phyloP scores from a whole-genome alignment of 2,329 filamentous ascomycete species.

The Claviceps sp. region DNA sequence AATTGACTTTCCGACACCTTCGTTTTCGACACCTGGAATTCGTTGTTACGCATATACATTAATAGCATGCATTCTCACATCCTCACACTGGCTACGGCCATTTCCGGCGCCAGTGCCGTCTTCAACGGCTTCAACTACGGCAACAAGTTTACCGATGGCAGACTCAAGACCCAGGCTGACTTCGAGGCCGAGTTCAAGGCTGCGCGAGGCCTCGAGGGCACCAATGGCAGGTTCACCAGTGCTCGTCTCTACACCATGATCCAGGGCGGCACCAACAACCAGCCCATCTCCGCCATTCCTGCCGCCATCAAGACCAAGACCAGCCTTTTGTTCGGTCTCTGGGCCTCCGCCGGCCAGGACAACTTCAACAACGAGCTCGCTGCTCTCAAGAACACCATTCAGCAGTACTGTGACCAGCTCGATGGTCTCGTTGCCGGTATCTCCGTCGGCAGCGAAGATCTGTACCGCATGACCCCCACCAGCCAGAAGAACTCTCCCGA shows the following conservation, averaged over 20 bases:
- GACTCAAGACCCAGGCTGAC: slow-evolving; percentile 46
- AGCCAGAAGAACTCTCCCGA: slow-evolving; percentile 51
- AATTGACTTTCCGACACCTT: background rate
- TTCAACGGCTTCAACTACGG: slow-evolving; percentile 65
- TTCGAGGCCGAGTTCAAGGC: slow-evolving; percentile 59
- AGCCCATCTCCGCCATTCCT: slow-evolving; percentile 59
- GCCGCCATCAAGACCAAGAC: slow-evolving; percentile 75
- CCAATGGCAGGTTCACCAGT: slow-evolving; percentile 48
- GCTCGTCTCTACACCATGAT: slow-evolving; percentile 67
- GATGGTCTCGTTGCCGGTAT: slow-evolving; percentile 62
- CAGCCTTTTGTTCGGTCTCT: slow-evolving; percentile 67
- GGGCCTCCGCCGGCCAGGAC: slow-evolving; percentile 56
- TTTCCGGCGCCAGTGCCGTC: slow-evolving; percentile 23
- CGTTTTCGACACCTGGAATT: background rate
- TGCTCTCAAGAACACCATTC: slow-evolving; percentile 57
- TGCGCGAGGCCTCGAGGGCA: slow-evolving; percentile 50
- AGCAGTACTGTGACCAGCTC: slow-evolving; percentile 53
- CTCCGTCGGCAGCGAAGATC: slow-evolving; percentile 75
- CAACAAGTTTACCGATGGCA: slow-evolving; percentile 44
- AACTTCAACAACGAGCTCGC: slow-evolving; percentile 58
- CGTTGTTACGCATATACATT: background rate
- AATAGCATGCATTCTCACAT: slow-evolving; percentile 13
- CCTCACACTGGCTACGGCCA: slow-evolving; percentile 21
- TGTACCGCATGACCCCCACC: slow-evolving; percentile 65
- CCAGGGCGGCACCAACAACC: slow-evolving; percentile 54